phyloP scores from a whole-genome alignment of 495 filamentous ascomycete species.

The Penicillium parvum region DNA sequence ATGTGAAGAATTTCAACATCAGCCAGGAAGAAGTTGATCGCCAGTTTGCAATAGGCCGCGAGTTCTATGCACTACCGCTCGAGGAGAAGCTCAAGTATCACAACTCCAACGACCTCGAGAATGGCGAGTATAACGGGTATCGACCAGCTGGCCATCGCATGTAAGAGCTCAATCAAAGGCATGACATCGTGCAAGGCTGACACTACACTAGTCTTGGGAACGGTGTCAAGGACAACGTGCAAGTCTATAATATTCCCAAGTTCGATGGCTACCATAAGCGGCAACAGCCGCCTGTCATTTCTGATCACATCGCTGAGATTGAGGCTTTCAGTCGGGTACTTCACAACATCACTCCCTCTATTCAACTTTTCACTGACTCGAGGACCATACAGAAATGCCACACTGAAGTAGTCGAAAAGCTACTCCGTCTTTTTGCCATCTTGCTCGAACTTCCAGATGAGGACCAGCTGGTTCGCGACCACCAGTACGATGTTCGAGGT shows the following conservation, averaged over 20 bases:
- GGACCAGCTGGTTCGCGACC: conserved; percentile 43
- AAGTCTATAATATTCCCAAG: conserved; percentile 51
- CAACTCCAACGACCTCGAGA: conserved; percentile 24
- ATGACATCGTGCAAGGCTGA: neutral
- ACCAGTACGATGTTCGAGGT: conserved; percentile 43
- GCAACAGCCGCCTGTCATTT: conserved; percentile 35
- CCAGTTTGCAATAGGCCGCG: conserved; percentile 53
- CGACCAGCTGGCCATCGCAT: conserved; percentile 42
- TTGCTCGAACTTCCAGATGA: conserved; percentile 48
- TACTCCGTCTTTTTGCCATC: conserved; percentile 49
- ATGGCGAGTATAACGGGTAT: conserved; percentile 41
- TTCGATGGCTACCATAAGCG: conserved; percentile 43
- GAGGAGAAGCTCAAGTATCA: conserved; percentile 54
- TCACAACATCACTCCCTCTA: neutral
- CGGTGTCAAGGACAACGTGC: conserved; percentile 45
- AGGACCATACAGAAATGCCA: conserved; percentile 42
- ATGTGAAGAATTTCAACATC: conserved; percentile 52
- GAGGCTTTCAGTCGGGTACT: conserved; percentile 42
- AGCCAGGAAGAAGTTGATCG: conserved; percentile 51
- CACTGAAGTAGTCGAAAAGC: conserved; percentile 43
- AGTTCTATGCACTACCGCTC: conserved; percentile 50
- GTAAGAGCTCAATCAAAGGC: conserved; percentile 16
- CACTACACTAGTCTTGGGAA: conserved; percentile 32
- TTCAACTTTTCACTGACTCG: neutral
- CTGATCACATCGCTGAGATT: conserved; percentile 28